These are phyloP conservation scores for Ceratobasidium sp. DNA, from an alignment of 1,284 basidiomycete genomes.

Conservation along the genomic window DNA sequence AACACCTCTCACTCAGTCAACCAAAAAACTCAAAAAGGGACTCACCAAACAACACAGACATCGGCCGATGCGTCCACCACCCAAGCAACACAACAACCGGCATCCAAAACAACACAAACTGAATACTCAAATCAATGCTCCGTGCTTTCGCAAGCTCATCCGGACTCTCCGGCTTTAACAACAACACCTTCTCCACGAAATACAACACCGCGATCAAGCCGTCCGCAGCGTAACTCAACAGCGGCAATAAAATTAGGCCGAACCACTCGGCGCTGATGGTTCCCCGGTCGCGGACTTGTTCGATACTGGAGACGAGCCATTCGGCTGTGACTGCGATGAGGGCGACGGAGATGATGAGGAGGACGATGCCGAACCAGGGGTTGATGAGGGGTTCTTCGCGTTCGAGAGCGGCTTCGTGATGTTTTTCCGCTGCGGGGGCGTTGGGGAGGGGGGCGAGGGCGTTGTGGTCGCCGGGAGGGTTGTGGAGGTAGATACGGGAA, in stretches of 20 bases:
- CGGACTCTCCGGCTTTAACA: constrained; percentile 59
- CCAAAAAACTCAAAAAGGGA: neutral
- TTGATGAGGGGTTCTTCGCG: constrained; percentile 68
- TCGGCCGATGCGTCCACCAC: constrained; percentile 69
- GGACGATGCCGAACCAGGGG: constrained; percentile 69
- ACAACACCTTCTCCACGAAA: constrained; percentile 59
- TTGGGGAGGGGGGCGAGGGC: constrained; percentile 60
- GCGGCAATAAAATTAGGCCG: constrained; percentile 74
- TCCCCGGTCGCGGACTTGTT: constrained; percentile 63
- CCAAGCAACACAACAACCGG: constrained; percentile 70
- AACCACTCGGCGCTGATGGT: constrained; percentile 64
- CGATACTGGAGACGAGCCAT: constrained; percentile 74
- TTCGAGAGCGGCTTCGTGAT: constrained; percentile 60
- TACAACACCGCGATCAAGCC: constrained; percentile 69
- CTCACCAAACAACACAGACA: constrained; percentile 70
- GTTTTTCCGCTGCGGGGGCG: constrained; percentile 60
- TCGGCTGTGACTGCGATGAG: constrained; percentile 76
- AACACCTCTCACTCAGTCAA: neutral
- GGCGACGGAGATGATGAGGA: constrained; percentile 67
- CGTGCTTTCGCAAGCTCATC: constrained; percentile 68
- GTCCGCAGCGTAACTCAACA: constrained; percentile 78
- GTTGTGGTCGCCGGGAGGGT: constrained; percentile 73
- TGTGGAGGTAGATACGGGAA: constrained; percentile 75
- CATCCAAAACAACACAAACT: constrained; percentile 77
- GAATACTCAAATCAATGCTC: constrained; percentile 75